Base-by-base conservation (phyloP, 2,329 filamentous ascomycete genomes). In the Penicillium thymicola region DNA sequence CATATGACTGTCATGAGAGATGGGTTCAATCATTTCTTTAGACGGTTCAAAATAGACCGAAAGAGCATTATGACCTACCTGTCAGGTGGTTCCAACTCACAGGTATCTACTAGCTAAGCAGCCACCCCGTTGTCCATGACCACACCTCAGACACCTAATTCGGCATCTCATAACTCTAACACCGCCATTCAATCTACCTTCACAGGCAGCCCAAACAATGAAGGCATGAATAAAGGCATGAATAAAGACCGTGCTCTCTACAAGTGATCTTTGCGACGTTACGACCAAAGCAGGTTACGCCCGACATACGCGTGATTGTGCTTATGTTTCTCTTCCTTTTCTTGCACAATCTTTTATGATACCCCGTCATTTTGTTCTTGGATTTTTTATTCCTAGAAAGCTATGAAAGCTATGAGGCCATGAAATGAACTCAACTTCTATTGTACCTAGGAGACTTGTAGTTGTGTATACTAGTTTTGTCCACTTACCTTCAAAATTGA, bases 1-100 rank as follows among this genome's bases (percentile, higher is more conserved):
- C 63, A 65, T 47, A 41, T 65, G 1, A 40, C 3, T 21, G 23
- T 51, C 25, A 32, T 42, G 5, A 8, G 54, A 5, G 40, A 40
- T 28, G 40, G 36, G 1, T 32, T 43, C 21, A 8, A 11, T 8
- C 21, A 28, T n/a, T 59, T 60, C 14, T 59, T 57, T 13, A 30
- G 27, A 8, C 23, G n/a, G 2, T 57, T 52, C 47, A 51, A 40
- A 23, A 25, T 62, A 5, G 23, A 49, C 14, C 34, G 44, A 5
- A 21, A 36, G 2, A 9, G 13, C 2, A 5, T 50, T 5, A 37
- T 59, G 8, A 18, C 46, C 16, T 38, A 43, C 6, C n/a, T 55
- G 3, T 37, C 16, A n/a, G 30, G 45, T 13, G 38, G 7, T 47
- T 9, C 40, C 11, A 50, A 23, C 13, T 10, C 23, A 42, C 18